Base-by-base conservation (phyloP, 805 yeast species). In the Yarrowia porcina region DNA sequence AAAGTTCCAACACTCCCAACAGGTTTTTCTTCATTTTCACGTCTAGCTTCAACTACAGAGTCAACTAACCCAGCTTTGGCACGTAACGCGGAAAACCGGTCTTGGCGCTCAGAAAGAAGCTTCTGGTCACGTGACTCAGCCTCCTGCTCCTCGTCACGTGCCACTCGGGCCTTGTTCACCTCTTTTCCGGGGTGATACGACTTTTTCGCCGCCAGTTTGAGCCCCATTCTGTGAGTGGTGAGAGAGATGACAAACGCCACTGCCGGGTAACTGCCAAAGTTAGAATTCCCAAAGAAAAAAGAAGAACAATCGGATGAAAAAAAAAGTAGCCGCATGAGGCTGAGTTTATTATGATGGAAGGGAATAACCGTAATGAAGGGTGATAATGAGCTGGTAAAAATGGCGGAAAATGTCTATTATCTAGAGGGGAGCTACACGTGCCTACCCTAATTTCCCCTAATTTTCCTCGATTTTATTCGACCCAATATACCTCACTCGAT, bases 131-230 rank as follows among this genome's bases (percentile, higher is more conserved):
- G 42, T 33, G 42, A 35, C 17, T 52, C 44, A 10, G 3, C 13
- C 44, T 35, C 44, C 13, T 8, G 23, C 17, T 18, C 33, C 44
- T 52, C 59, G 33, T 52, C 59, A 25, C 59, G 59, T 25, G 42
- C 44, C 59, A 52, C 59, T 6, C 59, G 44, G 0, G 59, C 59
- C 33, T 7, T n/a, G 33, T 52, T 52, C 23, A 17, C 18, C 44
- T 52, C 44, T 25, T 52, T 52, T 4, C 33, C 59, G 1, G 59
- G 59, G 18, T 52, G 59, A 15, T 52, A 52, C 59, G 59, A 35
- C 44, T 52, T 52, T 25, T 52, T 33, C 5, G 59, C 6, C 23
- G 59, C 59, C 33, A 52, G 25, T 25, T 52, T 52, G 18, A 52
- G 44, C 12, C 44, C 44, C 59, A 52, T 52, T 13, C 13, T 21